Evolutionary conservation across 805 yeast genomes (phyloP), one percentile per base, ranked within the genome.

Genomic region (Metschnikowia noctiluminum): DNA sequence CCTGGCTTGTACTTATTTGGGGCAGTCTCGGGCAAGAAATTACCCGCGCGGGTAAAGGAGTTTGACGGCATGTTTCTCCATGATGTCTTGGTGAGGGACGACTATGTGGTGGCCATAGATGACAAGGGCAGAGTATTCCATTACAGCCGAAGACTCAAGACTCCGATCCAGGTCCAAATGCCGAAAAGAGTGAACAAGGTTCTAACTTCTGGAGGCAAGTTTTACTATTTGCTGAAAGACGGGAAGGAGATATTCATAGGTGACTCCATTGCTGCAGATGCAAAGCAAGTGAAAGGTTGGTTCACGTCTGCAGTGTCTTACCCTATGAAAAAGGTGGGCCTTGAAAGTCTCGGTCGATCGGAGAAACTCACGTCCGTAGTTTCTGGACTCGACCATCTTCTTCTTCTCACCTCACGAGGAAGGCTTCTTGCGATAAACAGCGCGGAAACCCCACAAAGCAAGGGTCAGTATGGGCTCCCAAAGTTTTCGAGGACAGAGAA

Each of bases 381-480:
- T 35, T 64, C 79, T 3, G 99, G 99, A 10, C 66, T 68, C 7
- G 73, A 76, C 44, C 97, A 94, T 66, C 58, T 91, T 9, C 74
- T 87, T n/a, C 61, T 86, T 4, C 62, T 87, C 35, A 75, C 89
- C 0, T 68, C 74, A 36, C 60, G 73, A 10, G 90, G 91, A 0
- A 73, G 80, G 32, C 82, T 87, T 0, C 85, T 76, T 54, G 71
- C 87, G 1, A 71, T 81, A 10, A 77, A 87, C 13, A 82, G 95
- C 0, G 39, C 37, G 13, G 46, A 34, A 6, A 55, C 60, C 12
- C 62, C 69, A n/a, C 40, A 40, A 16, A 75, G 76, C 41, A 63
- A 61, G 56, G 98, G 98, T 4, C 97, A 94, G 68, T 88, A 79
- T 66, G 98, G 97, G 15, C 64, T 89, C 13, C 94, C 96, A 1